Base-by-base conservation (phyloP, 179 eudicot species). In the Actinidia arguta region DNA sequence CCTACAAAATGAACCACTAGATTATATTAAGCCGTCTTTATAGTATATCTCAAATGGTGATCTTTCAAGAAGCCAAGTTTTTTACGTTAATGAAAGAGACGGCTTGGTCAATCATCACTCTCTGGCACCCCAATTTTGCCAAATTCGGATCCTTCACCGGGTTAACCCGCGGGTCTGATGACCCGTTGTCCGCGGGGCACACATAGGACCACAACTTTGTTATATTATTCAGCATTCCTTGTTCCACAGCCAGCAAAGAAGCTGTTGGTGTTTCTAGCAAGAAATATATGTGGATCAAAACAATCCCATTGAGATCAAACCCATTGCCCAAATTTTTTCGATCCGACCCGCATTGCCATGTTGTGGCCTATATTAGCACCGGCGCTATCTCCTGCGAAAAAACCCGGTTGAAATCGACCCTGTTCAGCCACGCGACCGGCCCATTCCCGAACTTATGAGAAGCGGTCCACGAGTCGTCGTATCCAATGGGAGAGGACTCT, bases 401-500 rank as follows among this genome's bases (percentile, higher is more conserved):
- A 80, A 70, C 55, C 0, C 39, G 80, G 20, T 6, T 6, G 13
- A 76, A 54, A 42, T 76, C 80, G 1, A 31, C 69, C 11, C 36
- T 61, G n/a, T 1, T 87, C 75, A 5, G 80, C 84, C 4, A 95
- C n/a, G 83, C 94, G 92, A 89, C n/a, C 1, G 56, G 46, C 5
- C 90, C 87, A 4, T 77, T 82, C 3, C 83, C 83, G 2, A 17
- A 79, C n/a, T 79, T 59, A 74, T 87, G 92, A 55, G 89, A 73
- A 17, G 86, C 86, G 1, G 87, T 73, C 97, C 95, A 94, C 12
- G 89, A 87, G 62, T 93, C 97, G 0, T 89, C 83, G 39, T 82
- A 89, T 8, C 92, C 89, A 3, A 76, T 55, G 94, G 97, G 7
- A 93, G 86, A 11, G 89, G 93, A 73, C 87, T 50, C 70, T 94